phyloP scores from a whole-genome alignment of 2,329 filamentous ascomycete species.

The Colletotrichum cordylinicola region DNA sequence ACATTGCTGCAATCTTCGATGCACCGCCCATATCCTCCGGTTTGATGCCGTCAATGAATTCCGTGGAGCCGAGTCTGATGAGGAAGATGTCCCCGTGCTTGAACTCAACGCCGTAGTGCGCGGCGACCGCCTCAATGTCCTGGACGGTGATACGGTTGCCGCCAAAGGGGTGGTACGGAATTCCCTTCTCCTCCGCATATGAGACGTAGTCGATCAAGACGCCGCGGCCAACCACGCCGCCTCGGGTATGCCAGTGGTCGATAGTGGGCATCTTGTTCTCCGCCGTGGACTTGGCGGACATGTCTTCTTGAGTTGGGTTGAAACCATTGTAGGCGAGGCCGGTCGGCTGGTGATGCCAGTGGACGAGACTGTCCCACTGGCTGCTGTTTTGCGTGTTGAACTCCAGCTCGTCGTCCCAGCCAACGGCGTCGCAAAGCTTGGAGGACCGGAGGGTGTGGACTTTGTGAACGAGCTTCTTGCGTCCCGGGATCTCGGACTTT shows the following conservation, averaged over 20 bases:
- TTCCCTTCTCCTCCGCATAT: slow-evolving; percentile 55
- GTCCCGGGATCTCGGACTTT: slow-evolving; percentile 38
- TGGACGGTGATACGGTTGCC: slow-evolving; percentile 57
- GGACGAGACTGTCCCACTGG: slow-evolving; percentile 62
- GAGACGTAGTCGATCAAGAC: slow-evolving; percentile 61
- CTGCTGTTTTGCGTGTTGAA: slow-evolving; percentile 62
- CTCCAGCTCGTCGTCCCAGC: slow-evolving; percentile 55
- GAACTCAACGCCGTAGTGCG: slow-evolving; percentile 66
- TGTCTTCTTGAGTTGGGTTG: slow-evolving; percentile 38
- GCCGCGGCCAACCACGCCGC: slow-evolving; percentile 59
- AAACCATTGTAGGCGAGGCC: slow-evolving; percentile 56
- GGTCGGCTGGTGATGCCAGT: slow-evolving; percentile 49
- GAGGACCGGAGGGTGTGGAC: slow-evolving; percentile 37
- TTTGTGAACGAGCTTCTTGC: slow-evolving; percentile 40
- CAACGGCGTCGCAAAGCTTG: slow-evolving; percentile 29
- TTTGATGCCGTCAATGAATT: slow-evolving; percentile 57
- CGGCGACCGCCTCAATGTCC: slow-evolving; percentile 64
- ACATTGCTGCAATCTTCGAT: slow-evolving; percentile 17
- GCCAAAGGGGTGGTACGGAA: slow-evolving; percentile 56
- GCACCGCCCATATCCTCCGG: slow-evolving; percentile 39
- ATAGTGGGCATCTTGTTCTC: slow-evolving; percentile 39
- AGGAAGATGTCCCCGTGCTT: slow-evolving; percentile 71
- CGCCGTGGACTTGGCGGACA: slow-evolving; percentile 32
- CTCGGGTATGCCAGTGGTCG: slow-evolving; percentile 57
- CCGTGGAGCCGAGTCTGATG: slow-evolving; percentile 67